phyloP scores from a whole-genome alignment of 306 rosid species.

The barrel medic (Medicago truncatula) region MtrunA17r5.0-ANR NC_053044.1:330501-331000 shows the following conservation, averaged over 20 bases:
- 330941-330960: constrained; percentile 4
- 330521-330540: neutral
- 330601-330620: neutral
- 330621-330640: neutral
- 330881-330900: neutral
- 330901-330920: neutral
- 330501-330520: neutral
- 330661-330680: neutral
- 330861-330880: neutral
- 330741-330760: neutral
- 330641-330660: neutral
- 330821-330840: neutral
- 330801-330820: neutral
- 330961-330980: neutral
- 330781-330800: neutral
- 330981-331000: neutral
- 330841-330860: neutral
- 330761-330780: neutral
- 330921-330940: neutral
- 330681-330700: neutral
- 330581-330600: neutral
- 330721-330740: neutral
- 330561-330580: neutral
- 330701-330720: neutral
- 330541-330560: constrained; percentile 4